Evolutionary conservation across 345 rosid species (phyloP).

Genomic region (Salix udensis): DNA sequence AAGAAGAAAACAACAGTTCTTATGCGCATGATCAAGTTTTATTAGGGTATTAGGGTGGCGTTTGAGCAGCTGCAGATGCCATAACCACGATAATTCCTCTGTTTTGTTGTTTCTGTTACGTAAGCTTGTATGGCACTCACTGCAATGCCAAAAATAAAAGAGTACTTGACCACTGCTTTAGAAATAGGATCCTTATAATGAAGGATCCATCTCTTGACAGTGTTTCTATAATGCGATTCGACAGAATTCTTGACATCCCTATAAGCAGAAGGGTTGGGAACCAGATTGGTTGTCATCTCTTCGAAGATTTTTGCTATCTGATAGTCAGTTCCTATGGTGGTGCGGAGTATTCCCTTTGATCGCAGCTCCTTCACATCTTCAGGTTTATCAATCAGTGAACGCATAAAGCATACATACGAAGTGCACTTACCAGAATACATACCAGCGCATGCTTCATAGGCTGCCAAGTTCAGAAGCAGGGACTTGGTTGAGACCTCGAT

Average conservation of each 20-base stretch:
- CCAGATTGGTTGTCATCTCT: constrained; percentile 13
- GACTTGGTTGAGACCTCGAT: constrained; percentile 17
- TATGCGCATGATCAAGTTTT: no score
- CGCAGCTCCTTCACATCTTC: constrained; percentile 20
- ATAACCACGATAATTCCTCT: no score
- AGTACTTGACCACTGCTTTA: no score
- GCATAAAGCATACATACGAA: constrained; percentile 18
- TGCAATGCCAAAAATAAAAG: no score
- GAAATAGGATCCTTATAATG: no score
- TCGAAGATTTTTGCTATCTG: constrained; percentile 15
- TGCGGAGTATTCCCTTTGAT: constrained; percentile 5
- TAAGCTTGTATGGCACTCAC: no score
- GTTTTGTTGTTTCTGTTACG: no score
- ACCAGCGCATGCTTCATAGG: constrained; percentile 17
- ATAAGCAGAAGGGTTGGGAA: neutral
- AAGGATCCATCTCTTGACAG: neutral
- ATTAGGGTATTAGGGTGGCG: no score
- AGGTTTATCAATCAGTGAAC: constrained; percentile 15
- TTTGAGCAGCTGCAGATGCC: no score
- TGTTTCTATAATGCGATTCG: neutral
- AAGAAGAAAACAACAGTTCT: no score
- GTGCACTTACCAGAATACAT: neutral
- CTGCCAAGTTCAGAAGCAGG: constrained; percentile 22
- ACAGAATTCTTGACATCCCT: neutral
- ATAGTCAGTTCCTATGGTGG: constrained; percentile 14